These are phyloP conservation scores for Suillus decipiens DNA, from an alignment of 768 basidiomycete genomes.

Conservation along the genomic window DNA sequence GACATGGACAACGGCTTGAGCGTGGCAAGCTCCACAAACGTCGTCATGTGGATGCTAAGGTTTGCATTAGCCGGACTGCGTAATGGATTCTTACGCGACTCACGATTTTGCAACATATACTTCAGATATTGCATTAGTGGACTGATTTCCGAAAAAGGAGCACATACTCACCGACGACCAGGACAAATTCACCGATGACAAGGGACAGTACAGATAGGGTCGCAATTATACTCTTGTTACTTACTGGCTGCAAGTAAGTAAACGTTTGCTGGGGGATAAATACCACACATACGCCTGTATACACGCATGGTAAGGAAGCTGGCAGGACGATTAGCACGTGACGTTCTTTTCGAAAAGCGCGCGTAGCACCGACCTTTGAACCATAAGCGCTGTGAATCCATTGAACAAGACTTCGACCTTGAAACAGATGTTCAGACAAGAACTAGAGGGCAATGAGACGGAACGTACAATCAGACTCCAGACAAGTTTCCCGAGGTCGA, in stretches of 20 bases:
- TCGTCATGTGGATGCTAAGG: conserved; percentile 38
- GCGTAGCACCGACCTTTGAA: conserved; percentile 35
- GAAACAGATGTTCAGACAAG: conserved; percentile 11
- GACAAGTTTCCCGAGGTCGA: conserved; percentile 35
- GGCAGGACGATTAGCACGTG: background rate
- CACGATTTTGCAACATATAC: conserved; percentile 40
- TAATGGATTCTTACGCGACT: conserved; percentile 14
- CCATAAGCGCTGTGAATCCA: conserved; percentile 47
- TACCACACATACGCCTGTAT: conserved; percentile 44
- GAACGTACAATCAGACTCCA: conserved; percentile 35
- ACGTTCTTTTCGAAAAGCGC: background rate
- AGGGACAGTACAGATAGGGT: conserved; percentile 35
- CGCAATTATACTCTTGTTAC: conserved; percentile 44
- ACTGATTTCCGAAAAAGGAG: too few relatives aligned
- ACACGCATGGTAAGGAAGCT: conserved; percentile 53
- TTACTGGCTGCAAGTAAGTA: conserved; percentile 38
- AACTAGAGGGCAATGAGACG: background rate
- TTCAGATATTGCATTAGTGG: conserved; percentile 21
- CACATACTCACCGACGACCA: conserved; percentile 17
- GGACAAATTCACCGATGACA: conserved; percentile 41
- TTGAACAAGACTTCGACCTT: conserved; percentile 54
- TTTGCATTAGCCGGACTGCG: conserved; percentile 8
- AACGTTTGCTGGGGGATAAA: background rate
- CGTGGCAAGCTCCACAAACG: conserved; percentile 43
- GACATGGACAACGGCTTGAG: conserved; percentile 55